Evolutionary conservation across 2,329 filamentous ascomycete genomes (phyloP).

Genomic region (Cryphonectria nitschkei): DNA sequence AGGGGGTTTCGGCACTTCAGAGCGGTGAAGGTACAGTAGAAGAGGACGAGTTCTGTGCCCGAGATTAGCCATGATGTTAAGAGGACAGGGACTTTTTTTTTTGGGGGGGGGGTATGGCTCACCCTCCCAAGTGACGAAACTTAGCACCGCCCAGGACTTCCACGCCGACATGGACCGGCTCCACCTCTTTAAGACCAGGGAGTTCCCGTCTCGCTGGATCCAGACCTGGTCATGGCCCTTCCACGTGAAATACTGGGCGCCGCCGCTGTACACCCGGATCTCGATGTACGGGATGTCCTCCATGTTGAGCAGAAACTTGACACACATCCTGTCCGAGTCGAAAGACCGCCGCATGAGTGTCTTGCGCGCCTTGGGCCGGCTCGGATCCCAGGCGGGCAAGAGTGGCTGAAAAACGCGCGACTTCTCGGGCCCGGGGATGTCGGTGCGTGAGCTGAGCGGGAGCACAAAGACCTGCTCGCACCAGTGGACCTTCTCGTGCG

Average conservation of each 20-base stretch:
- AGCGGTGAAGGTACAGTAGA: conserved; percentile 61
- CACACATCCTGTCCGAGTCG: conserved; percentile 57
- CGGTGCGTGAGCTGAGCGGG: conserved; percentile 52
- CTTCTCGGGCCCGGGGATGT: conserved; percentile 18
- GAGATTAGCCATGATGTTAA: not conserved
- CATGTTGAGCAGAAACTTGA: conserved; percentile 56
- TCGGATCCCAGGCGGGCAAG: conserved; percentile 46
- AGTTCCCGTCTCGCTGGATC: conserved; percentile 52
- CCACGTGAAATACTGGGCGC: conserved; percentile 50
- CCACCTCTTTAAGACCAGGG: conserved; percentile 57
- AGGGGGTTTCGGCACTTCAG: conserved; percentile 56
- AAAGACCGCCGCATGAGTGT: conserved; percentile 63
- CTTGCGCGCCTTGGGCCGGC: conserved; percentile 51
- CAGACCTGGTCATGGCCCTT: conserved; percentile 59
- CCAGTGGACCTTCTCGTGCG: conserved; percentile 55
- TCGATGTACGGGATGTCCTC: conserved; percentile 51
- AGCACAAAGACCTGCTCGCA: conserved; percentile 63
- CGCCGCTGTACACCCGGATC: conserved; percentile 47
- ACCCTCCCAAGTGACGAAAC: conserved; percentile 66
- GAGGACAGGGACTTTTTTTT: not conserved
- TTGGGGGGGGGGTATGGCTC: not conserved
- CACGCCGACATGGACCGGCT: conserved; percentile 45
- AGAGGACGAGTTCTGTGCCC: conserved; percentile 58
- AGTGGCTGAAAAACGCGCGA: conserved; percentile 41
- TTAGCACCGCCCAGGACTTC: conserved; percentile 59